Percentiles rank a stretch among this genome's conserved stretches.
Conservation (phyloP, 1,139 yeast species). For the Citeromyces hawaiiensis region DNA sequence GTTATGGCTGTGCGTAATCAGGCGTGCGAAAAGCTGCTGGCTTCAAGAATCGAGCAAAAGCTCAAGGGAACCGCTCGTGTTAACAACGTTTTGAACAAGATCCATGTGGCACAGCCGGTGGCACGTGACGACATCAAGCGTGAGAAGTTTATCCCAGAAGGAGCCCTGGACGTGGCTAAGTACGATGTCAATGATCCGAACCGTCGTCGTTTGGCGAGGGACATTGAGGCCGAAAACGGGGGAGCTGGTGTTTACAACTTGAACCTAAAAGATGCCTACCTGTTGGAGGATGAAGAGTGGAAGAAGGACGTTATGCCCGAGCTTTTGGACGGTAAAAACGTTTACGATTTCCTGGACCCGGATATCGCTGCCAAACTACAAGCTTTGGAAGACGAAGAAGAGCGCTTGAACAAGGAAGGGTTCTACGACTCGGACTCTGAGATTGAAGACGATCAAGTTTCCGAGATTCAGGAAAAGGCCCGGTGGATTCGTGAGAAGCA, state of each 20-base stretch:
- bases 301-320: constrained; percentile 97
- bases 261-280: constrained; percentile 81
- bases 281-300: constrained; percentile 95
- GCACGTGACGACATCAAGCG: constrained; percentile 79
- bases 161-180: constrained; percentile 40
- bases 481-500: constrained; percentile 92
- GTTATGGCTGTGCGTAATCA: constrained; percentile 93
- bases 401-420: constrained; percentile 83
- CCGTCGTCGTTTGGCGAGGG: constrained; percentile 73
- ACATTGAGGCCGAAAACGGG: constrained; percentile 87
- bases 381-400: constrained; percentile 96
- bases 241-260: constrained; percentile 98
- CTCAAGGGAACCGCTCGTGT: constrained; percentile 89
- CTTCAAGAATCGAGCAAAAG: constrained; percentile 94
- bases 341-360: constrained; percentile 93
- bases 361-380: constrained; percentile 88
- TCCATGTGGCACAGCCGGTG: constrained; percentile 86
- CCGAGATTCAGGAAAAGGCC: constrained; percentile 77
- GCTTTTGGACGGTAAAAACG: constrained; percentile 88
- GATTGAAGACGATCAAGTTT: constrained; percentile 51
- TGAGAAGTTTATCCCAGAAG: constrained; percentile 73
- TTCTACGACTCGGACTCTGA: constrained; percentile 89
- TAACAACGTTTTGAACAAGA: constrained; percentile 80
- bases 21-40: constrained; percentile 92
- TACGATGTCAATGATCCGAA: constrained; percentile 74